Percentiles rank a stretch among this genome's conserved stretches.
phyloP scores from a whole-genome alignment of 192 early-diverging fungal genomes.

The Linnemannia hyalina region DNA sequence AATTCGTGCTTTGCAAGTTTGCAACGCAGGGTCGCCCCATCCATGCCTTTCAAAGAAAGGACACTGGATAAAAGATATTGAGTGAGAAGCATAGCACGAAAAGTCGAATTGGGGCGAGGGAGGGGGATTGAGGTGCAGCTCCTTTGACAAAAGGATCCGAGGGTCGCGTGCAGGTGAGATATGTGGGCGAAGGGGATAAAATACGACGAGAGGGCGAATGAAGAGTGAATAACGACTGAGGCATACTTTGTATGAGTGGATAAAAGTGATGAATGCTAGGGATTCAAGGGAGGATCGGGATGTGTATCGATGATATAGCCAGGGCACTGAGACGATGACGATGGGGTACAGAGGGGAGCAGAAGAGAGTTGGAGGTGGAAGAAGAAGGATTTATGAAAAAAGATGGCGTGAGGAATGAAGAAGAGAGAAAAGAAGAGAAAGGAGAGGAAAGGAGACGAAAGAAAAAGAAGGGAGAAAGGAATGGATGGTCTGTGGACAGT shows the following conservation, averaged over 20 bases:
- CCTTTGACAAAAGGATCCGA: background rate
- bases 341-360: background rate
- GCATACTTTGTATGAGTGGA: background rate
- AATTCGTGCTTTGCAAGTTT: background rate
- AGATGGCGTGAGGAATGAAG: background rate
- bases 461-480: background rate
- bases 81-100: background rate
- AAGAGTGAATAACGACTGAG: background rate
- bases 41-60: background rate
- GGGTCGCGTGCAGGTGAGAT: background rate
- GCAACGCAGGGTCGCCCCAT: background rate
- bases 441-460: slow-evolving; percentile 10
- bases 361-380: background rate
- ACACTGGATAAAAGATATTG: background rate
- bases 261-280: background rate
- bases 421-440: background rate
- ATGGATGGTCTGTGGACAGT: background rate
- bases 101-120: background rate
- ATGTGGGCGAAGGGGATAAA: background rate
- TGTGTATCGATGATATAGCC: background rate
- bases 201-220: background rate
- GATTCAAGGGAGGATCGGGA: slow-evolving; percentile 2
- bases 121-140: background rate
- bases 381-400: background rate
- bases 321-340: background rate